These are phyloP conservation scores for Umbelopsis ramanniana DNA, from an alignment of 192 early-diverging fungal genomes.

Conservation along the genomic window DNA sequence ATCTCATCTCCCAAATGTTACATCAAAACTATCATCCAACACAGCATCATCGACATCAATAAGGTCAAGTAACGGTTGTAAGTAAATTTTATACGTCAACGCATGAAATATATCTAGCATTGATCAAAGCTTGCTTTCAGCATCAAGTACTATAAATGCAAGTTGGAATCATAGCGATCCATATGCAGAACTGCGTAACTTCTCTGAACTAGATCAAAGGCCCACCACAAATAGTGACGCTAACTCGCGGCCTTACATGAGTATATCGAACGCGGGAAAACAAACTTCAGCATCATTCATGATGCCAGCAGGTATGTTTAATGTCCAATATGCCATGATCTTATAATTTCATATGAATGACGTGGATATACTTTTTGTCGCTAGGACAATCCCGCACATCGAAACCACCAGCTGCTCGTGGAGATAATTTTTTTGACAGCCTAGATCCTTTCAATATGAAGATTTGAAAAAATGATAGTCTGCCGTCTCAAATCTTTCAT, in stretches of 20 bases:
- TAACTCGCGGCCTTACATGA: neutral
- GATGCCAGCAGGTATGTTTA: no score
- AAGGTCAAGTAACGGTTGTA: neutral
- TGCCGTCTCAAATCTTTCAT: neutral
- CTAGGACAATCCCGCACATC: no score
- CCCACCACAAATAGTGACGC: neutral
- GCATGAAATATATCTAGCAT: neutral
- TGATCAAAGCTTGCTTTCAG: neutral
- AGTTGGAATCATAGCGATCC: conserved; percentile 9
- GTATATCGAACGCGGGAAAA: neutral
- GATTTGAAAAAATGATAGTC: neutral
- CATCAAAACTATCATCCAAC: neutral
- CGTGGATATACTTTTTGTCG: no score
- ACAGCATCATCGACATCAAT: neutral
- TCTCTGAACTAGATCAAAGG: neutral
- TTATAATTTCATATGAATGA: no score
- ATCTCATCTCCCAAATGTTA: neutral
- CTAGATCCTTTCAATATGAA: conserved; percentile 6
- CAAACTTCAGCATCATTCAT: no score
- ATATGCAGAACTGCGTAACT: conserved; percentile 10
- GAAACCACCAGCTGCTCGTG: no score
- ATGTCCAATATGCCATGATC: no score
- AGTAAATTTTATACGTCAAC: neutral
- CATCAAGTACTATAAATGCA: neutral
- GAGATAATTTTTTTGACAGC: neutral